Percentiles rank a stretch among this genome's conserved stretches.
Conservation (phyloP, 2,329 filamentous ascomycete genomes). For the Pestalotiopsis sp. region DNA sequence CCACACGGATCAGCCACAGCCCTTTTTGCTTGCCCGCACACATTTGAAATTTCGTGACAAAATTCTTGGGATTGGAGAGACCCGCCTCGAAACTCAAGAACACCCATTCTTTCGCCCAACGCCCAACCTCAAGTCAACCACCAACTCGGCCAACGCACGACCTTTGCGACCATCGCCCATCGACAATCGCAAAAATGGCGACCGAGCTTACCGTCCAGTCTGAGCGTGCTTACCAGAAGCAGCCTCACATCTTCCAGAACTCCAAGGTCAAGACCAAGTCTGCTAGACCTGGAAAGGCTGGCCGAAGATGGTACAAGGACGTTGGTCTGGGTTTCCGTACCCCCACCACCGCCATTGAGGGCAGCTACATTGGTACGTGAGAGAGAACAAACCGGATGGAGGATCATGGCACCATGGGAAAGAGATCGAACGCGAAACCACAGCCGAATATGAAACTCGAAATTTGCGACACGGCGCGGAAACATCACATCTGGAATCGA, state of each 20-base stretch:
- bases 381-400: not conserved
- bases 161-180: conserved; percentile 45
- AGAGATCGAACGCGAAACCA: not conserved
- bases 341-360: conserved; percentile 98
- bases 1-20: conserved; percentile 1
- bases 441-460: not conserved
- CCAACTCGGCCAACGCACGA: conserved; percentile 25
- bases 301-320: conserved; percentile 85
- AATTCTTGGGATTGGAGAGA: conserved; percentile 23
- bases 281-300: conserved; percentile 77
- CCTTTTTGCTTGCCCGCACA: conserved; percentile 9
- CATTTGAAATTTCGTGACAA: conserved; percentile 6
- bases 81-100: conserved; percentile 8
- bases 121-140: conserved; percentile 21
- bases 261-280: conserved; percentile 88
- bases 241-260: conserved; percentile 99
- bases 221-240: conserved; percentile 99
- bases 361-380: conserved; percentile 95
- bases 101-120: conserved; percentile 12
- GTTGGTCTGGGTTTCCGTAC: conserved; percentile 99
- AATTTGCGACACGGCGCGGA: conserved; percentile 3
- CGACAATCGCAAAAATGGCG: conserved; percentile 72
- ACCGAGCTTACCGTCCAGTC: conserved; percentile 99
- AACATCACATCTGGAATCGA: not conserved
- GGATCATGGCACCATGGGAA: not conserved